Percentiles rank a stretch among this genome's conserved stretches.
Conservation (phyloP, 2,329 filamentous ascomycete genomes). For the Akanthomyces muscarius region DNA sequence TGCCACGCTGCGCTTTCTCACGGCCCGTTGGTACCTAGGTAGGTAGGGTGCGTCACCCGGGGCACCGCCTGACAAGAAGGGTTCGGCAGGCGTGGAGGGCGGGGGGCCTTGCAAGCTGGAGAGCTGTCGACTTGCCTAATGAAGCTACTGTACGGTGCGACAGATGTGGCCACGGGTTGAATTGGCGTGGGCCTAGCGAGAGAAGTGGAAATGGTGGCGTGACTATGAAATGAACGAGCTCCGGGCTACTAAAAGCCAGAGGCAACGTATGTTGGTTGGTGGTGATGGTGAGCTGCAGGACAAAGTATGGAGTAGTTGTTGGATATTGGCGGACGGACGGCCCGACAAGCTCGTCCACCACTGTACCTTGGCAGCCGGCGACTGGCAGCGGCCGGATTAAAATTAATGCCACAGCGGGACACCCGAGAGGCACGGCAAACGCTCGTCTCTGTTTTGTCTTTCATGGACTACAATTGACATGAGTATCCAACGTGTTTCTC, state of each 20-base stretch:
- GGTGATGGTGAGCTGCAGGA: neutral
- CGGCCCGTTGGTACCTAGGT: neutral
- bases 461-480: too few relatives aligned
- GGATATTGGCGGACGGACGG: neutral
- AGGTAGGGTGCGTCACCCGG: slow-evolving; percentile 7
- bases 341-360: neutral
- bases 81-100: neutral
- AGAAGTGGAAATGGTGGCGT: slow-evolving; percentile 3
- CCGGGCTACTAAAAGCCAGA: neutral
- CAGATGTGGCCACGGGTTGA: neutral
- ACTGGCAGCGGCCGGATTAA: slow-evolving; percentile 1
- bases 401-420: neutral
- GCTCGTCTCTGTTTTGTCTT: neutral
- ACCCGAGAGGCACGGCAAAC: neutral
- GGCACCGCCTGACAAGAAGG: slow-evolving; percentile 4
- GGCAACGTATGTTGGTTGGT: neutral
- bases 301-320: neutral
- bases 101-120: slow-evolving; percentile 12
- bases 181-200: neutral
- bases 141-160: slow-evolving; percentile 5
- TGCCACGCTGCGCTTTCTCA: slow-evolving; percentile 10
- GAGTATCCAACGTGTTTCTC: neutral
- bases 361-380: neutral
- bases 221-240: slow-evolving; percentile 2
- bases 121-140: slow-evolving; percentile 13